Base-by-base conservation (phyloP, 148 eudicot species). In the Hydrangea macrophylla region DNA sequence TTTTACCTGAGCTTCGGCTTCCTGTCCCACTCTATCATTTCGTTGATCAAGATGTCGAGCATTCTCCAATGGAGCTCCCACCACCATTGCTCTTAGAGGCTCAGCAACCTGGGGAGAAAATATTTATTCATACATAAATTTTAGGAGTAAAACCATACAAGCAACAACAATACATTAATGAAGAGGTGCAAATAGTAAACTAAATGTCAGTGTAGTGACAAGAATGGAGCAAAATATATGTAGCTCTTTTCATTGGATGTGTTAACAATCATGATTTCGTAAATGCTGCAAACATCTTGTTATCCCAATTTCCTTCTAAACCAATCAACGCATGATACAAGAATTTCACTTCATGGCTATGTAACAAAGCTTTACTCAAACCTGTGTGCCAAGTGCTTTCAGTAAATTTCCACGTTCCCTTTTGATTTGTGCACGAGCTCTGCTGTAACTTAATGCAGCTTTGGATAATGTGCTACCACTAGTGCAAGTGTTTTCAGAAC, bases 11-110 rank as follows among this genome's bases (percentile, higher is more conserved):
- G 95, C 92, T 79, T 93, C 98, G 64, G 98, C 95, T 75, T 93
- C 98, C 86, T 93, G 98, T 55, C 98, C 86, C 89, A 90, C 85
- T 79, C 89, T 73, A 71, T 90, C 98, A 73, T 93, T 90, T 60
- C 98, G 88, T 71, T 93, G 98, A 77, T 92, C 95, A 66, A 93
- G 96, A 83, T 93, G 98, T 58, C 96, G 88, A 81, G 98, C 98
- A 77, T 93, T 96, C 75, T 92, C 97, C 78, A 92, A 75, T 37
- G 96, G 89, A 72, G 92, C 88, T 75, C 97, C 97, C 75, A 87
- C 70, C 33, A 89, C 96, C 96, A 92, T 89, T 40, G 97, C 92
- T 75, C 96, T 82, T 61, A 92, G 79, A 23, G 97, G 97, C 65
- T 89, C 97, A 13, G 97, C 90, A 50, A 92, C 96, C 97, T 92